Percentiles rank a stretch among this genome's conserved stretches.
Evolutionary conservation across 1,139 yeast genomes (phyloP).

Genomic region (Sugiyamaella japonica): DNA sequence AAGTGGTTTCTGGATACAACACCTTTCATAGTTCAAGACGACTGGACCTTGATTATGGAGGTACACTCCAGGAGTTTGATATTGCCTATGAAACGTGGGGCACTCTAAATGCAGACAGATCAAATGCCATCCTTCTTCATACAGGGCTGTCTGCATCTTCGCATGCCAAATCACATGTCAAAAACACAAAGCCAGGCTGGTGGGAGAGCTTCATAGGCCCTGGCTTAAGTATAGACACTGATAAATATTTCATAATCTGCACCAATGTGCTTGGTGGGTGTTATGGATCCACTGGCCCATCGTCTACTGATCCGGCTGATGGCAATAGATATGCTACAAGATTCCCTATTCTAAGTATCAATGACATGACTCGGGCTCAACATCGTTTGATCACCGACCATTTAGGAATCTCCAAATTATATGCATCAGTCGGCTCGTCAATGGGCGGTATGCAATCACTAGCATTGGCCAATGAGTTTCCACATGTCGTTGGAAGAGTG

Average conservation of each 20-base stretch:
- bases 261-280: conserved; percentile 94
- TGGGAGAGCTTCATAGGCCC: conserved; percentile 96
- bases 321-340: conserved; percentile 76
- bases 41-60: conserved; percentile 78
- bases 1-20: conserved; percentile 67
- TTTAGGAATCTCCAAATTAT: conserved; percentile 61
- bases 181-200: conserved; percentile 81
- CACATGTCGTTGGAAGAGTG: conserved; percentile 69
- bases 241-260: conserved; percentile 78
- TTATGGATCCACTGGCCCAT: conserved; percentile 93
- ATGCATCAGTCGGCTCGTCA: conserved; percentile 86
- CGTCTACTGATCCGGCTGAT: conserved; percentile 74
- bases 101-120: conserved; percentile 53
- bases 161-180: conserved; percentile 83
- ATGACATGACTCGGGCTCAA: conserved; percentile 92
- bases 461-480: conserved; percentile 83
- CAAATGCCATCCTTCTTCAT: conserved; percentile 77
- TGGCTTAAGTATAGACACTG: conserved; percentile 73
- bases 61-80: conserved; percentile 67
- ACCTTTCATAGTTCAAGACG: conserved; percentile 57
- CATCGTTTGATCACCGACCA: conserved; percentile 61
- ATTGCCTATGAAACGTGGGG: conserved; percentile 97
- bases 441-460: conserved; percentile 98
- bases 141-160: conserved; percentile 94
- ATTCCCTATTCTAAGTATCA: conserved; percentile 81